Base-by-base conservation (phyloP, 805 yeast species). In the Ogataea salicorniae region DNA sequence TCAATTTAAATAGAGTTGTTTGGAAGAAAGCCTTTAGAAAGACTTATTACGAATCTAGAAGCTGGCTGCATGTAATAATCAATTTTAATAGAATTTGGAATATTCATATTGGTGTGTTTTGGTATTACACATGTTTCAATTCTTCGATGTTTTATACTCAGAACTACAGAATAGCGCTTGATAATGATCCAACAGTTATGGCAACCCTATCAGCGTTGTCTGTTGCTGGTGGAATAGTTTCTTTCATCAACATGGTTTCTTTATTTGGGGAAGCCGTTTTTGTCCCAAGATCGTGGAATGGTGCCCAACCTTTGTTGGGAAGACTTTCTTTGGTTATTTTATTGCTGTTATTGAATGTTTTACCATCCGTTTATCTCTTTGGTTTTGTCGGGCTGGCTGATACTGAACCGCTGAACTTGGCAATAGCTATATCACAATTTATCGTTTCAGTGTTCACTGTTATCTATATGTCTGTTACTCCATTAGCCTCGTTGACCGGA, bases 81-180 rank as follows among this genome's bases (percentile, higher is more conserved):
- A 86, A 87, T 61, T 87, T 87, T 66, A 84, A 83, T 63, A 69
- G 96, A 47, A 79, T 85, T 45, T 85, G 92, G 91, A 81, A 84
- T 46, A 77, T 87, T 43, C 96, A 87, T 59, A 69, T 81, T 37
- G 73, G 87, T 1, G 70, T 81, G 34, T 87, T 84, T 62, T 87
- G 96, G 96, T 78, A 80, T 48, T 87, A 81, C 59, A 84, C 90
- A 0, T 62, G 83, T 39, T 77, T 76, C 60, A 85, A 87, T 60
- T 71, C 90, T 0, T 82, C 87, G 1, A 75, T 86, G 0, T 68
- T 87, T 29, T 87, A 84, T 62, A 83, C 89, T 0, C 66, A 67
- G 36, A 67, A 77, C 45, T 85, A 84, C 58, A 69, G 69, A 43
- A 80, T 77, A 37, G 60, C 70, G 6, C 53, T 71, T 41, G 76